Conservation (phyloP, 176 grass and related monocot genomes). For the Rhynchospora breviuscula region DNA sequence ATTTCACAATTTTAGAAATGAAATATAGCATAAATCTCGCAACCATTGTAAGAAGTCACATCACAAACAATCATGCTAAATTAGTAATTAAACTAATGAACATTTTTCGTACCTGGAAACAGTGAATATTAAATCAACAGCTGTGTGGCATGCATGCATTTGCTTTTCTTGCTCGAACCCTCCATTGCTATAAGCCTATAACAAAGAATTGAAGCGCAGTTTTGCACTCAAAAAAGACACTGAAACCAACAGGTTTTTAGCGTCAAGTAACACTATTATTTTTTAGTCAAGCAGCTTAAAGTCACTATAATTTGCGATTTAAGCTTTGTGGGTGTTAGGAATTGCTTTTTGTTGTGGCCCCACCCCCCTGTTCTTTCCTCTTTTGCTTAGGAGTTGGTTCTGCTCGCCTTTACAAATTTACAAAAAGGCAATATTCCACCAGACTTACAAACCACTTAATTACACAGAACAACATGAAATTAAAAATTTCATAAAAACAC, state of each 20-base stretch:
- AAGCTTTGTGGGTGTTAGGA: constrained; percentile 11
- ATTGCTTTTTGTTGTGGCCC: not conserved
- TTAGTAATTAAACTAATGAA: not conserved
- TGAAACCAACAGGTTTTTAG: not conserved
- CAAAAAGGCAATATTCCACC: not conserved
- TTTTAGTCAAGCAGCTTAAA: constrained; percentile 2
- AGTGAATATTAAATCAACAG: not conserved
- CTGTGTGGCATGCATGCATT: not conserved
- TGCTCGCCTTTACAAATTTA: not conserved
- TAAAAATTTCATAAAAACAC: not conserved
- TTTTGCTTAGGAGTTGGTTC: constrained; percentile 17
- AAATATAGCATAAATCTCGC: not conserved
- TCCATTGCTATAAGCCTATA: not conserved
- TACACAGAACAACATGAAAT: not conserved
- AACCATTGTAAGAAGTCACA: not conserved
- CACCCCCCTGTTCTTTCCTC: not conserved
- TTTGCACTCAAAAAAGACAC: constrained; percentile 12
- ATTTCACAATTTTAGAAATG: not conserved
- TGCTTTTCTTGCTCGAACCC: not conserved
- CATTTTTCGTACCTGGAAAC: constrained; percentile 1
- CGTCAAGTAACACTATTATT: constrained; percentile 17
- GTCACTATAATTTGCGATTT: constrained; percentile 18
- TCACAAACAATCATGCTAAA: not conserved
- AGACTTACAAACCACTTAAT: not conserved
- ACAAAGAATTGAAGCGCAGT: not conserved